Conservation (phyloP, 495 filamentous ascomycete genomes). For the Talaromyces wortmannii region DNA sequence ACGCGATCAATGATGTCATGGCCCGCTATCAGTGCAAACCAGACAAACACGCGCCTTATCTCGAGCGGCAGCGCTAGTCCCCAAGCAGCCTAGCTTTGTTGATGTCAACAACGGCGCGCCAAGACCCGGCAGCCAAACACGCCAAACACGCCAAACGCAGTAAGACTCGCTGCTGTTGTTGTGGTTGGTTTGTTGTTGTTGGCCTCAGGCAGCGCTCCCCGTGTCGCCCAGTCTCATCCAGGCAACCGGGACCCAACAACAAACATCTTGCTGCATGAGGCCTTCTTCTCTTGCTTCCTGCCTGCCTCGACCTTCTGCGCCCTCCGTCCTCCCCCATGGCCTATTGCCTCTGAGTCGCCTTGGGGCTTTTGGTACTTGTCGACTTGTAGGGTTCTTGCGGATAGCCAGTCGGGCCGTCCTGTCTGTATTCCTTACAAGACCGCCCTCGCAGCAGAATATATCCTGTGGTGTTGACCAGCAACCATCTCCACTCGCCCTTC, state of each 20-base stretch:
- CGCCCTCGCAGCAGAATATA: too few species aligned
- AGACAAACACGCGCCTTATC: not conserved
- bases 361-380: not conserved
- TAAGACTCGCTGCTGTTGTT: not conserved
- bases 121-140: not conserved
- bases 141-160: not conserved
- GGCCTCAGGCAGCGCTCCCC: too few species aligned
- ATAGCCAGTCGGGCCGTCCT: not conserved
- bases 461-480: not conserved
- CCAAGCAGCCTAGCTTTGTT: slow-evolving; percentile 4
- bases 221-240: not conserved
- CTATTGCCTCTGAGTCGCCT: not conserved
- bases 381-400: not conserved
- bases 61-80: not conserved
- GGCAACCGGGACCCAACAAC: not conserved
- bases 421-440: not conserved
- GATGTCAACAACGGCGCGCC: not conserved
- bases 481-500: not conserved
- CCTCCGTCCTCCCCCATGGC: not conserved
- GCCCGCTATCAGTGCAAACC: slow-evolving; percentile 8
- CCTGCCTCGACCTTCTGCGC: not conserved
- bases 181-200: not conserved
- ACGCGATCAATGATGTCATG: slow-evolving; percentile 27
- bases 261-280: not conserved
- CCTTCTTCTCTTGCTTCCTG: not conserved